Evolutionary conservation across 305 asterid genomes (phyloP), one percentile per base, ranked within the genome.

Genomic region (Solanum hybrid): DNA sequence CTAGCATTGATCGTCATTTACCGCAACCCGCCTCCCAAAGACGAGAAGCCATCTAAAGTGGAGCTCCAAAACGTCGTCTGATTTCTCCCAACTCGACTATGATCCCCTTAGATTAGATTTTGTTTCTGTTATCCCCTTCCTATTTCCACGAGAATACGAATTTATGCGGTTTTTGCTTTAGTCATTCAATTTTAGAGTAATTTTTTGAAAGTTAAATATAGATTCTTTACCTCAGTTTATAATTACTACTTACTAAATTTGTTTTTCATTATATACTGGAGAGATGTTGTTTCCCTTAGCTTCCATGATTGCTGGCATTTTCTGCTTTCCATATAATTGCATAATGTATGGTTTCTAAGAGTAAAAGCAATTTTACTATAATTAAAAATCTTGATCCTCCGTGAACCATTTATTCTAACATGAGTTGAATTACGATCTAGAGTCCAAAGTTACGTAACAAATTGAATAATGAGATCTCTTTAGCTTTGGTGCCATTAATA

Each of bases 1-100:
- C 94, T 96, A 3, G 2, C 61, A 4, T 89, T 96, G 24, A 90
- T 85, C 11, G 39, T 10, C 4, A 39, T 88, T 36, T 95, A 92
- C 93, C 89, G 89, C 12, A 87, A 36, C 17, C 41, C 85, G 24
- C 70, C 77, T 15, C 70, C 77, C 22, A 31, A n/a, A 11, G 57
- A 34, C 12, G 65, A 37, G 24, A 91, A 73, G 86, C 89, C 85
- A 27, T 17, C 90, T 24, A 90, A 8, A 7, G 90, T 89, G 80
- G 83, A 72, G 73, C 83, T 72, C 39, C 11, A 4, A 15, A 4
- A 39, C 80, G 14, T 68, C 34, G 85, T 88, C n/a, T 88, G 82
- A 37, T 20, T 39, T 5, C 27, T 15, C 20, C 37, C 12, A 70
- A 24, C 14, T 38, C 5, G 82, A 70, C 65, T 14, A 72, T 36